Conservation (phyloP, 768 basidiomycete genomes). For the Leccinum rimulosum region DNA sequence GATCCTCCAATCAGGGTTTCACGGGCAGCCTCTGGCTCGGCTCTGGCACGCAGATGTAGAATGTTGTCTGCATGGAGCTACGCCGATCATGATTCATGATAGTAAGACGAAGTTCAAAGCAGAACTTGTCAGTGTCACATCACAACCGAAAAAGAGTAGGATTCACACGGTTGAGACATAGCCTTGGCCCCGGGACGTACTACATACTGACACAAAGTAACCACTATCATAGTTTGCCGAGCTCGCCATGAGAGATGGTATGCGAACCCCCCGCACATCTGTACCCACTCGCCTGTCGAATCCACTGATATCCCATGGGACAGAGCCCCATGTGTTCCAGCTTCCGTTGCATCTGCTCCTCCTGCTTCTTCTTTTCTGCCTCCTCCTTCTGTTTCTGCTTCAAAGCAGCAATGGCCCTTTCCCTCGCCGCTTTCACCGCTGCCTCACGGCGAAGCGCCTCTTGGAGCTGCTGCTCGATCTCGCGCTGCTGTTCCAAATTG, state of each 20-base stretch:
- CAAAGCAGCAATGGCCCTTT: not conserved
- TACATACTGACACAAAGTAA: too few species aligned
- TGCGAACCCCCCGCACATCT: slow-evolving; percentile 47
- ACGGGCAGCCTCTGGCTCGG: too few species aligned
- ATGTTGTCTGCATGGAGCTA: too few species aligned
- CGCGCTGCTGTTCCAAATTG: slow-evolving; percentile 18
- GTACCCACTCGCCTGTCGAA: slow-evolving; percentile 40
- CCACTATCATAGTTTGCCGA: not conserved
- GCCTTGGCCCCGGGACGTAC: too few species aligned
- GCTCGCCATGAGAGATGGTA: slow-evolving; percentile 29
- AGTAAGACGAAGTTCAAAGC: too few species aligned
- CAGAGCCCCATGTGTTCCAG: slow-evolving; percentile 52
- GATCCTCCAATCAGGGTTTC: too few species aligned
- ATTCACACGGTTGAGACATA: too few species aligned
- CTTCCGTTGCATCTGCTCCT: slow-evolving; percentile 39
- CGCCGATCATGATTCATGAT: too few species aligned
- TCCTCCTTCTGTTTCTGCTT: not conserved
- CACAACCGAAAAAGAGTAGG: too few species aligned
- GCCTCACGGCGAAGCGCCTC: slow-evolving; percentile 29
- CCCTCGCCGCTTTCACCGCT: not conserved
- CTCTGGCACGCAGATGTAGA: too few species aligned
- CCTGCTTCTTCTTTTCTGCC: slow-evolving; percentile 22
- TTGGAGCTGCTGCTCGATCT: slow-evolving; percentile 29
- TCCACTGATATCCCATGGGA: slow-evolving; percentile 43
- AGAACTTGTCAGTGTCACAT: too few species aligned